Evolutionary conservation across 2,329 filamentous ascomycete species (phyloP).

Genomic region (Ophiocordyceps unilateralis): DNA sequence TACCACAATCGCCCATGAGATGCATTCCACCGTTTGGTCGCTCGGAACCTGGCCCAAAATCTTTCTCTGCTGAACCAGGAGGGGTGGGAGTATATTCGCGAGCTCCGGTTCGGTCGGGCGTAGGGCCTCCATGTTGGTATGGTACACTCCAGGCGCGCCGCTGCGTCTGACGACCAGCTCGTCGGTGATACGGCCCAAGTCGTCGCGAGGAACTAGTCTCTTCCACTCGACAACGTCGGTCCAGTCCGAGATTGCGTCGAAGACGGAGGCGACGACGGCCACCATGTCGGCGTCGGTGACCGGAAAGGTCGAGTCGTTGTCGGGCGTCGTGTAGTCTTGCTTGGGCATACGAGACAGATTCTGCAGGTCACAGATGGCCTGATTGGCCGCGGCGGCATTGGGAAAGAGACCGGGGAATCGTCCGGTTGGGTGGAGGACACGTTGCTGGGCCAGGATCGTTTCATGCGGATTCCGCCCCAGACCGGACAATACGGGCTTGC

Average conservation of each 20-base stretch:
- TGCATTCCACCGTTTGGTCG: conserved; percentile 7
- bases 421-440: background rate
- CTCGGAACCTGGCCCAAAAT: conserved; percentile 7
- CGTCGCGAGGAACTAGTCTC: conserved; percentile 3
- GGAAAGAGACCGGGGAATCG: background rate
- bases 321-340: conserved; percentile 6
- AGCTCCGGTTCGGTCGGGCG: conserved; percentile 4
- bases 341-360: background rate
- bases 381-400: background rate
- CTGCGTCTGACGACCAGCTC: background rate
- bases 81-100: conserved; percentile 2
- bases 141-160: background rate
- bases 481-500: background rate
- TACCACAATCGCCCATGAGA: conserved; percentile 11
- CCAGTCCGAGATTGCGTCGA: conserved; percentile 11
- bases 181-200: conserved; percentile 2
- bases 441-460: background rate
- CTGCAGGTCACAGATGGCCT: background rate
- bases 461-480: background rate
- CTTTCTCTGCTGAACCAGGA: conserved; percentile 6
- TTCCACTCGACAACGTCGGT: conserved; percentile 8
- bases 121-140: conserved; percentile 1
- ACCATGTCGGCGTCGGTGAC: conserved; percentile 2
- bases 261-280: conserved; percentile 4
- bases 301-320: conserved; percentile 5